phyloP scores from a whole-genome alignment of 768 basidiomycete species.

The Panellus pusillus region DNA sequence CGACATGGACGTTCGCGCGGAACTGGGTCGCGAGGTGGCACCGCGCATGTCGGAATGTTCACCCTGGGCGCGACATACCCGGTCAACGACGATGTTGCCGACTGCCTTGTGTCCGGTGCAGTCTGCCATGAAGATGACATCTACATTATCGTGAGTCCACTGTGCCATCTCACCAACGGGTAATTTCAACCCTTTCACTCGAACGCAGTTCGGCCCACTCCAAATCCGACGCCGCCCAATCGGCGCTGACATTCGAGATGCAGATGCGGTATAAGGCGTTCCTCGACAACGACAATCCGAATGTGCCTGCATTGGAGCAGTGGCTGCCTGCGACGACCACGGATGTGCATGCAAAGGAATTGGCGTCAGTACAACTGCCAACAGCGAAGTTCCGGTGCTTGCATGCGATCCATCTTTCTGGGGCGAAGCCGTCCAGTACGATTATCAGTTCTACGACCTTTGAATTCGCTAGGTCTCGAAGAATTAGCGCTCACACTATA shows the following conservation, averaged over 20 bases:
- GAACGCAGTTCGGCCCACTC: slow-evolving; percentile 47
- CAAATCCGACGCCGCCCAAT: slow-evolving; percentile 55
- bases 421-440: slow-evolving; percentile 62
- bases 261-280: slow-evolving; percentile 69
- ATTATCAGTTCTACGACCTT: slow-evolving; percentile 65
- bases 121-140: slow-evolving; percentile 86
- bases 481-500: too few relatives aligned
- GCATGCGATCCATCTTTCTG: slow-evolving; percentile 69
- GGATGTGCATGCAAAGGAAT: slow-evolving; percentile 53
- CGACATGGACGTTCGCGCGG: slow-evolving; percentile 69
- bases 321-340: slow-evolving; percentile 57
- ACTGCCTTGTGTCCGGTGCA: slow-evolving; percentile 51
- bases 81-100: slow-evolving; percentile 52
- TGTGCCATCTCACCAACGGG: too few relatives aligned
- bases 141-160: slow-evolving; percentile 47
- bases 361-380: slow-evolving; percentile 47
- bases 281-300: slow-evolving; percentile 61
- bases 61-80: slow-evolving; percentile 71
- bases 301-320: slow-evolving; percentile 45
- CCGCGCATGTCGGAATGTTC: slow-evolving; percentile 64
- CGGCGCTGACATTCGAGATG: slow-evolving; percentile 59
- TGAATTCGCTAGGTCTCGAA: slow-evolving; percentile 16
- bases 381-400: slow-evolving; percentile 43
- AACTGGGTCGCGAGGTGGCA: slow-evolving; percentile 65
- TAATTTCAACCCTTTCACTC: background rate